These are phyloP conservation scores for Emmonsiellopsis sp. DNA, from an alignment of 2,329 filamentous ascomycete species.

Conservation along the genomic window DNA sequence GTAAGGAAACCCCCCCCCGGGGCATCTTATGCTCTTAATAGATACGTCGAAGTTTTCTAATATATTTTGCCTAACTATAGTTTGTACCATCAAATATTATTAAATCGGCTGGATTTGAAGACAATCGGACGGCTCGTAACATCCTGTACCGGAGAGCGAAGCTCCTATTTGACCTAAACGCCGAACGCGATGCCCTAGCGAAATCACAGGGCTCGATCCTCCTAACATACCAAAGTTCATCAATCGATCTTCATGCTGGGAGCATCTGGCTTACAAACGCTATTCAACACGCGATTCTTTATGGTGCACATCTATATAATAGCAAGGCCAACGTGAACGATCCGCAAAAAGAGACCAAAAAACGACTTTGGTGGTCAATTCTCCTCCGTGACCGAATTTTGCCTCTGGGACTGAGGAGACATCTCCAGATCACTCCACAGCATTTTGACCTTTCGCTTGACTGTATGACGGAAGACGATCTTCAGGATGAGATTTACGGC, in stretches of 20 bases:
- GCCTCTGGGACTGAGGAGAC: slow-evolving; percentile 41
- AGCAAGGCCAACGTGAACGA: slow-evolving; percentile 33
- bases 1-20: slow-evolving; percentile 30
- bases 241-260: slow-evolving; percentile 19
- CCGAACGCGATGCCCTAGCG: slow-evolving; percentile 15
- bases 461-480: slow-evolving; percentile 33
- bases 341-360: slow-evolving; percentile 31
- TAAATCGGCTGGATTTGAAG: slow-evolving; percentile 29
- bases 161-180: slow-evolving; percentile 23
- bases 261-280: slow-evolving; percentile 39
- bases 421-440: slow-evolving; percentile 40
- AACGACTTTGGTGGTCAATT: slow-evolving; percentile 48
- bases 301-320: slow-evolving; percentile 37
- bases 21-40: not conserved
- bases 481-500: slow-evolving; percentile 37
- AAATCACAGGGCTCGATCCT: slow-evolving; percentile 24
- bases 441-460: slow-evolving; percentile 37
- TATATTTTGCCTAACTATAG: slow-evolving; percentile 24
- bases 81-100: slow-evolving; percentile 41
- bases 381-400: slow-evolving; percentile 44
- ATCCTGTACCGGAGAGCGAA: slow-evolving; percentile 37
- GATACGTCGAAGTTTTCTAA: slow-evolving; percentile 9
- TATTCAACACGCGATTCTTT: slow-evolving; percentile 41
- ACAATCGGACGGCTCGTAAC: slow-evolving; percentile 36
- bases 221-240: slow-evolving; percentile 32